Evolutionary conservation across 495 filamentous ascomycete genomes (phyloP), one percentile per base, ranked within the genome.

Genomic region (Astrothelium subdiscretum): DNA sequence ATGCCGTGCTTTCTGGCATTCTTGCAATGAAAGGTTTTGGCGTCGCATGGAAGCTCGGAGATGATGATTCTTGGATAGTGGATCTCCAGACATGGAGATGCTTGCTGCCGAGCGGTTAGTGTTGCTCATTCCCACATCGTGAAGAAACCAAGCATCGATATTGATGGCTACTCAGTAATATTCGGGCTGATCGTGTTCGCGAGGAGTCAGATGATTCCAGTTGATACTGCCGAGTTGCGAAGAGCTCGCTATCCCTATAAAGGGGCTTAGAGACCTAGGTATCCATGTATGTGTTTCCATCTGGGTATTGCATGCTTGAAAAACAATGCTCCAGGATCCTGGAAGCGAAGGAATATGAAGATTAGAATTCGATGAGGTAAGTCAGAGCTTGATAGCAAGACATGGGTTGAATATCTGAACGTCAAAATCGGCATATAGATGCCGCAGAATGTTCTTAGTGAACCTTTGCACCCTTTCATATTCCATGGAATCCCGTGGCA

Each of bases 221-320:
- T 85, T 20, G 79, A 85, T 68, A 77, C 82, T 13, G 78, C 76
- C 66, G 82, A 84, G 66, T 70, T 87, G 63, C 69, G 74, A 26
- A 71, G 67, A 59, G 70, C 83, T 69, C 77, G 70, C 71, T 87
- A 87, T 73, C 75, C 74, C 42, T 83, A 79, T 59, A 86, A 85
- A 69, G 83, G 83, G 24, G 83, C 83, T 59, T 86, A 66, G 77
- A 42, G n/a, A 29, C 31, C 52, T 24, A 29, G 13, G 20, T 22
- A 40, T 20, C 35, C 35, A 38, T 38, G n/a, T n/a, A n/a, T n/a
- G n/a, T n/a, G n/a, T n/a, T 44, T 12, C 40, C 40, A n/a, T 12
- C 40, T 12, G n/a, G 40, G 40, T 11, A n/a, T 27, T 22, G 20
- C 48, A 54, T 10, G 8, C 48, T 29, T 29, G 8, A 8, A 11